These are phyloP conservation scores for Plasmodium coatneyi DNA, from an alignment of 169 alveolate genomes.

Conservation along the genomic window DNA sequence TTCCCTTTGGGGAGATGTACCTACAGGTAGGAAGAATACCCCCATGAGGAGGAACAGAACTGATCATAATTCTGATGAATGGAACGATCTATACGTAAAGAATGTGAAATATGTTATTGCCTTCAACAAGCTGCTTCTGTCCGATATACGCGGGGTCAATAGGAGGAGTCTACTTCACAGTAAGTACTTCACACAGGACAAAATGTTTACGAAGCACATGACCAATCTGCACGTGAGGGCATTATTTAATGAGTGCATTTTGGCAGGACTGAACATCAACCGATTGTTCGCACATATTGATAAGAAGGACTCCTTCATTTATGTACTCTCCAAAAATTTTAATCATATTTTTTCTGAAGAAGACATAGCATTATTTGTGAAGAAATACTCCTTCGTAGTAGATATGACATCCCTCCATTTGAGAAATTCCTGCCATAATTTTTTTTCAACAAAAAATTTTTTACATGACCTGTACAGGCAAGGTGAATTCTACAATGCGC, in stretches of 20 bases:
- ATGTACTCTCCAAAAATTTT: constrained; percentile 35
- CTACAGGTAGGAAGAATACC: not conserved
- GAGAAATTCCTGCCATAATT: constrained; percentile 35
- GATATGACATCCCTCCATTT: constrained; percentile 64
- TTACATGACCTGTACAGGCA: constrained; percentile 46
- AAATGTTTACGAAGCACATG: not conserved
- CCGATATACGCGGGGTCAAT: constrained; percentile 14
- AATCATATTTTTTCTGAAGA: constrained; percentile 52
- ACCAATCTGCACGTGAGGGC: constrained; percentile 12
- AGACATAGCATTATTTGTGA: constrained; percentile 40
- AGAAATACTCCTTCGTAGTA: constrained; percentile 21
- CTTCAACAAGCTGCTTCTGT: constrained; percentile 16
- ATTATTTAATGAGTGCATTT: constrained; percentile 63
- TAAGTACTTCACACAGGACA: constrained; percentile 13
- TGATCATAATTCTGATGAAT: not conserved
- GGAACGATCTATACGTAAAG: constrained; percentile 17
- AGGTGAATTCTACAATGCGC: constrained; percentile 35
- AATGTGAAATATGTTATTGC: constrained; percentile 12
- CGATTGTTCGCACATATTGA: constrained; percentile 32
- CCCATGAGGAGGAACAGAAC: not conserved
- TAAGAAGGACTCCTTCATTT: constrained; percentile 30
- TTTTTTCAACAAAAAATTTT: constrained; percentile 12
- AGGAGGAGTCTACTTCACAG: not conserved
- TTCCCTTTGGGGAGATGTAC: not conserved
- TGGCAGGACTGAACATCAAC: constrained; percentile 48